These are phyloP conservation scores for Termitomyces sp. DNA, from an alignment of 768 basidiomycete genomes.

Conservation along the genomic window DNA sequence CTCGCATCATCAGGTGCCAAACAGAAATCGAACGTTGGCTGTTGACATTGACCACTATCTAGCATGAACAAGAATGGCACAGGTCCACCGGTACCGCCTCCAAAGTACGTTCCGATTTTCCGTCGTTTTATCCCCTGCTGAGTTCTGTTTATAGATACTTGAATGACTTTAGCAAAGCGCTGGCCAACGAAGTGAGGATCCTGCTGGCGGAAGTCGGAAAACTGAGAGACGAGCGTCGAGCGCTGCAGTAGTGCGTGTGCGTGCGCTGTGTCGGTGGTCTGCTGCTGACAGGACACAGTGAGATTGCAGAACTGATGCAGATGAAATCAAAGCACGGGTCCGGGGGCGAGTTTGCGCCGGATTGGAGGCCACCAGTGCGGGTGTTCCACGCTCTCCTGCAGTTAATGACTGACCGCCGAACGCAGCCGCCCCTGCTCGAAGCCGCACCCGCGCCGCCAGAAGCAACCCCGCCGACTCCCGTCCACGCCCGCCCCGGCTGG, in stretches of 20 bases:
- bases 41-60: too few species aligned
- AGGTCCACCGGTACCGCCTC: conserved; percentile 15
- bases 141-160: conserved; percentile 45
- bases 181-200: conserved; percentile 76
- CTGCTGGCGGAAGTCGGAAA: conserved; percentile 79
- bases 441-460: conserved; percentile 28
- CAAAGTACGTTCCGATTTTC: neutral
- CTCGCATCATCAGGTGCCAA: too few species aligned
- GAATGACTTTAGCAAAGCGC: conserved; percentile 80
- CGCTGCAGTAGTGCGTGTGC: conserved; percentile 66
- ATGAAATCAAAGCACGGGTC: conserved; percentile 80
- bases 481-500: conserved; percentile 72
- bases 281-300: conserved; percentile 39
- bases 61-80: conserved; percentile 14
- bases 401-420: neutral
- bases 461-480: conserved; percentile 32
- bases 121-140: neutral
- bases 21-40: too few species aligned
- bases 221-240: conserved; percentile 70
- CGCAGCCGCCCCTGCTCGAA: conserved; percentile 23
- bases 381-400: too few species aligned
- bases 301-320: conserved; percentile 82
- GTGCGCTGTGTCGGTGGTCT: neutral
- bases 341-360: conserved; percentile 75
- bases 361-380: conserved; percentile 64